Conservation (phyloP, 2,329 filamentous ascomycete genomes). For the Penicillium sclerotiorum region DNA sequence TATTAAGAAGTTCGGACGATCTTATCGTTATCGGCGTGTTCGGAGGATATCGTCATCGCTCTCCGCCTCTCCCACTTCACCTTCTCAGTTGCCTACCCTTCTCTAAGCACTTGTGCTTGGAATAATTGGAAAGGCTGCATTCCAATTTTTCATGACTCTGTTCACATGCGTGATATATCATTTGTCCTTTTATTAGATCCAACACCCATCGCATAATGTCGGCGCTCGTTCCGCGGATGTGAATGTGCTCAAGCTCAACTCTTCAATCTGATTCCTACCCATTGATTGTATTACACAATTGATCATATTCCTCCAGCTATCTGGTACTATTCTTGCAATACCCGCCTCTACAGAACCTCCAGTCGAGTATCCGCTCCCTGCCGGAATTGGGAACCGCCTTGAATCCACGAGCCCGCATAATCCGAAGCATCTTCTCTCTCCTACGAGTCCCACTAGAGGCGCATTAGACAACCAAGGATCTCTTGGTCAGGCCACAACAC, state of each 20-base stretch:
- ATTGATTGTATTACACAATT: constrained; percentile 12
- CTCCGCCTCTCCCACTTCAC: too few relatives aligned
- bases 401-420: too few relatives aligned
- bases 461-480: too few relatives aligned
- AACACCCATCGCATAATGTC: constrained; percentile 8
- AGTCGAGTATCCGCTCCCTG: background rate
- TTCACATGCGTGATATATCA: background rate
- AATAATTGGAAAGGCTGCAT: background rate
- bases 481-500: background rate
- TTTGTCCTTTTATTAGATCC: background rate
- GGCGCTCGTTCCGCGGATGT: constrained; percentile 3
- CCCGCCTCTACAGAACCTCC: background rate
- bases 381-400: constrained; percentile 14
- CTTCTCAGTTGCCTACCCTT: background rate
- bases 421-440: too few relatives aligned
- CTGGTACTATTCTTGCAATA: background rate
- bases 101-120: background rate
- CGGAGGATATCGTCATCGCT: too few relatives aligned
- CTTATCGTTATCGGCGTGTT: background rate
- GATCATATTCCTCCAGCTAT: background rate
- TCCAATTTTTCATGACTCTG: background rate
- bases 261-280: constrained; percentile 8
- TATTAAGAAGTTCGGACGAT: too few relatives aligned
- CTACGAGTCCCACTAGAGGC: too few relatives aligned
- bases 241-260: constrained; percentile 15